phyloP scores from a whole-genome alignment of 441 rosid genomes.

The Biscutella laevigata region DNA sequence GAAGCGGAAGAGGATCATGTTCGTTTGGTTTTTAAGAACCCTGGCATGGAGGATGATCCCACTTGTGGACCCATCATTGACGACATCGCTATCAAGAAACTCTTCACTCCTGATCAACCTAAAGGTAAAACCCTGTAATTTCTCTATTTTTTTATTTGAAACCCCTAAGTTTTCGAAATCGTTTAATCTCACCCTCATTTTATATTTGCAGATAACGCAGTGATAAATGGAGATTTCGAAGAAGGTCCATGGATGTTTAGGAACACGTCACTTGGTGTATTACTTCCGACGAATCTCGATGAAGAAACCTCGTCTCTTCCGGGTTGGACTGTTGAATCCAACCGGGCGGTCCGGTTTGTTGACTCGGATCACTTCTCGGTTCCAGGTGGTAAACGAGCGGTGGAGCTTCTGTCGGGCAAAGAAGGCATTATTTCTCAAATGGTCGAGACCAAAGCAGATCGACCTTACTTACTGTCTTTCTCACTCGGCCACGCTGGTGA shows the following conservation, averaged over 20 bases:
- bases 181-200: not conserved
- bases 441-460: constrained; percentile 61
- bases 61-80: constrained; percentile 93
- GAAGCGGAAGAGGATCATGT: constrained; percentile 55
- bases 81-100: constrained; percentile 77
- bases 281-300: constrained; percentile 83
- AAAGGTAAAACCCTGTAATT: constrained; percentile 37
- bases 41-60: constrained; percentile 97
- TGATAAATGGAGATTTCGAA: constrained; percentile 73
- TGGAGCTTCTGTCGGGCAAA: constrained; percentile 80
- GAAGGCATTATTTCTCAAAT: constrained; percentile 91
- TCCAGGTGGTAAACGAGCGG: constrained; percentile 73
- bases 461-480: constrained; percentile 47
- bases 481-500: constrained; percentile 74
- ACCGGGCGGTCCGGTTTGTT: constrained; percentile 74
- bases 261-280: constrained; percentile 70
- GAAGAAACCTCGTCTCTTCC: constrained; percentile 77
- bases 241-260: constrained; percentile 90
- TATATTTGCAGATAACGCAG: constrained; percentile 55
- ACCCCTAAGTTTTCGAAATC: not conserved
- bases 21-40: constrained; percentile 52
- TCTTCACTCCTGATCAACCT: constrained; percentile 54
- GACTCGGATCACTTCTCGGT: constrained; percentile 79
- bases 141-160: not conserved
- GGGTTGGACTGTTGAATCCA: constrained; percentile 87